These are phyloP conservation scores for Tetratostichococcus sp. DNA, from an alignment of 139 green algal genomes.

Conservation along the genomic window DNA sequence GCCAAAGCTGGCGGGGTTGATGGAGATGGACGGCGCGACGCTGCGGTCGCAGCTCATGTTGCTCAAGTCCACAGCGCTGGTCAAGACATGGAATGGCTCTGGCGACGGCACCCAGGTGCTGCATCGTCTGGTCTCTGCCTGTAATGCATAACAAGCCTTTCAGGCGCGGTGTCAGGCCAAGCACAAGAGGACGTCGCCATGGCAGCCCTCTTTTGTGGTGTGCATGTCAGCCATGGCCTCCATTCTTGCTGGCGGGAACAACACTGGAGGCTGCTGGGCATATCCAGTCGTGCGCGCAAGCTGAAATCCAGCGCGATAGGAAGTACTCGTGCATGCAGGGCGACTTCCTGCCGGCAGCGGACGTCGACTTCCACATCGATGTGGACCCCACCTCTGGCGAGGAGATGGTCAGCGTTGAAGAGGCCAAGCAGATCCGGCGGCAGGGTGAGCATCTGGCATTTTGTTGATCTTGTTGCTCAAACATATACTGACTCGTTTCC, in stretches of 20 bases:
- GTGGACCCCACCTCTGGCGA: constrained; percentile 40
- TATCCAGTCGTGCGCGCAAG: too few species aligned
- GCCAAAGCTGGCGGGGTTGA: constrained; percentile 80
- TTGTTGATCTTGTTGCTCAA: background rate
- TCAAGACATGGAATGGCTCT: constrained; percentile 37
- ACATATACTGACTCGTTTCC: too few species aligned
- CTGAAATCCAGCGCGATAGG: too few species aligned
- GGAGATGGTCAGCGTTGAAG: constrained; percentile 57
- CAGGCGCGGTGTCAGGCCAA: constrained; percentile 2
- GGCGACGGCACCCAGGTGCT: constrained; percentile 35
- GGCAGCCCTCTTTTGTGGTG: constrained; percentile 17
- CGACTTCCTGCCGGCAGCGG: constrained; percentile 25
- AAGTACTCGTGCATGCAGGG: too few species aligned
- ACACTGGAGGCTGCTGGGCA: too few species aligned
- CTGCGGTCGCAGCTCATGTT: constrained; percentile 66
- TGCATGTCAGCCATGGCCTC: too few species aligned
- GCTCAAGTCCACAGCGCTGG: constrained; percentile 32
- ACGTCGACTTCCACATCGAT: constrained; percentile 83
- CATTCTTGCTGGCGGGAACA: too few species aligned
- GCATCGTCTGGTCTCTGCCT: too few species aligned
- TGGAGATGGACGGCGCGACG: constrained; percentile 70
- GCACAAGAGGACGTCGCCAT: too few species aligned
- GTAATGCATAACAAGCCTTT: constrained; percentile 5
- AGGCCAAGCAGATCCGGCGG: constrained; percentile 29
- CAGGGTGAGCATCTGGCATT: constrained; percentile 14